Evolutionary conservation across 1,284 basidiomycete species (phyloP).

Genomic region (Tilletia horrida): DNA sequence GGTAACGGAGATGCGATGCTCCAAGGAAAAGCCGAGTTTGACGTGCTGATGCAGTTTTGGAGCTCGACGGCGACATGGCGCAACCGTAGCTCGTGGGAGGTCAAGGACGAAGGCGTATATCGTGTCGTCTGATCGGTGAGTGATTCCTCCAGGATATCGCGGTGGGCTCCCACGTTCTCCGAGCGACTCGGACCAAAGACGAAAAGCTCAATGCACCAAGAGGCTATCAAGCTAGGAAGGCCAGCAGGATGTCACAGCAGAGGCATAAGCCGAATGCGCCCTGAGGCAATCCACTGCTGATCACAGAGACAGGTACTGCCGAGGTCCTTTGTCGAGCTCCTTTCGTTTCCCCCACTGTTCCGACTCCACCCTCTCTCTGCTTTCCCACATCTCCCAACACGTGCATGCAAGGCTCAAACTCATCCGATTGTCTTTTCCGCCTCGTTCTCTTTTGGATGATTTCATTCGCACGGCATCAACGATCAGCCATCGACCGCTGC

Average conservation of each 20-base stretch:
- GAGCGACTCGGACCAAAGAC: neutral
- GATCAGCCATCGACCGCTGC: no score
- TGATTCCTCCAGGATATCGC: neutral
- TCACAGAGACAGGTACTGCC: slow-evolving; percentile 17
- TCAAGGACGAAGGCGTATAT: slow-evolving; percentile 8
- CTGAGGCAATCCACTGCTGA: slow-evolving; percentile 3
- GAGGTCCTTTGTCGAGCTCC: slow-evolving; percentile 8
- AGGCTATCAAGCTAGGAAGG: slow-evolving; percentile 5
- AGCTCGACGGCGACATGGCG: neutral
- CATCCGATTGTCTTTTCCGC: no score
- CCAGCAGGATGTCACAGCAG: neutral
- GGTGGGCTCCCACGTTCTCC: neutral
- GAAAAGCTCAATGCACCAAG: slow-evolving; percentile 16
- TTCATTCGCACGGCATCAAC: neutral
- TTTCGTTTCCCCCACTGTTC: no score
- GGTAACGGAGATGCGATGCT: slow-evolving; percentile 12
- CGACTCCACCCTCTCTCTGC: neutral
- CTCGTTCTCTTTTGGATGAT: no score
- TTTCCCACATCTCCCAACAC: no score
- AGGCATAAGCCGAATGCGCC: neutral
- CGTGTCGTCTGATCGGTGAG: neutral
- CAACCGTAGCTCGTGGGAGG: neutral
- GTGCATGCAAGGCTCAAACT: no score
- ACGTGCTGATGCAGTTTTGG: slow-evolving; percentile 3
- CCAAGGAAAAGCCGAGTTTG: slow-evolving; percentile 5